Conservation (phyloP, 331 rosid species). For the Dryas integrifolia region DNA sequence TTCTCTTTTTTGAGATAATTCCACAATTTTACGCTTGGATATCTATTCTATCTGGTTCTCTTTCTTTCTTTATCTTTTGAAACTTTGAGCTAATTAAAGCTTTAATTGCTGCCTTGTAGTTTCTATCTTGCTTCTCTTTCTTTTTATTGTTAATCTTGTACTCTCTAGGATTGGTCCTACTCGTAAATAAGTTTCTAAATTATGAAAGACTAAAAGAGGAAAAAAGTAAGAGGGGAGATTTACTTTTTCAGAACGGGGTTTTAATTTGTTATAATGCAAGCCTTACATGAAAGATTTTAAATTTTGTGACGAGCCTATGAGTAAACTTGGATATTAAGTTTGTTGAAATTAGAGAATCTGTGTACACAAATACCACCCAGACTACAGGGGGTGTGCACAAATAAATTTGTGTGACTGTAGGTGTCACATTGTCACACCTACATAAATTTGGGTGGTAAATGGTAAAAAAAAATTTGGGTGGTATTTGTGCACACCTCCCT, state of each 20-base stretch:
- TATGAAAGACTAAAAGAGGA: too few species aligned
- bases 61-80: background rate
- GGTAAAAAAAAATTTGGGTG: too few species aligned
- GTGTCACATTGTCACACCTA: too few species aligned
- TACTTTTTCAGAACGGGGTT: conserved; percentile 1
- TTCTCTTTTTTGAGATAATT: background rate
- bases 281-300: background rate
- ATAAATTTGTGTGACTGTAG: too few species aligned
- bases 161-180: background rate
- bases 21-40: background rate
- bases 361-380: background rate
- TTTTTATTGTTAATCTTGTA: background rate
- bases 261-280: background rate
- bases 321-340: background rate
- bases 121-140: background rate
- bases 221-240: background rate
- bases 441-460: too few species aligned
- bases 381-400: too few species aligned
- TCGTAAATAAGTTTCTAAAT: background rate
- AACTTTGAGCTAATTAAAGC: background rate
- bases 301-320: background rate
- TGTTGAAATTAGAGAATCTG: background rate
- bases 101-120: background rate
- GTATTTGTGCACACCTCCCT: too few species aligned
- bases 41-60: background rate